Conservation (phyloP, 768 basidiomycete species). For the Lactarius pseudohatsudake region DNA sequence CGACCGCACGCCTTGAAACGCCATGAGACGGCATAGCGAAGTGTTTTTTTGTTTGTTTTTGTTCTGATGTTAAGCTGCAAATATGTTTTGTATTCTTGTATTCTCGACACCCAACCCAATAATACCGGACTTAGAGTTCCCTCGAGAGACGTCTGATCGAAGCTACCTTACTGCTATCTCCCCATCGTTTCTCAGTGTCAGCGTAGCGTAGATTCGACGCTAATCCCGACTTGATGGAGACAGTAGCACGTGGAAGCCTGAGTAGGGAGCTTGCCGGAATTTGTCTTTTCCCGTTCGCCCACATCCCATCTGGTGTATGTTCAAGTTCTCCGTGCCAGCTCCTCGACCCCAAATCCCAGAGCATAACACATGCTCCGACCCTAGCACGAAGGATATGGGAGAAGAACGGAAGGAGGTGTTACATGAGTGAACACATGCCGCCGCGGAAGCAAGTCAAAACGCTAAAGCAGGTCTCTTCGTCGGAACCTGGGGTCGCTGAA, state of each 20-base stretch:
- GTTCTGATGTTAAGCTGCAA: background rate
- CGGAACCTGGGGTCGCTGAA: background rate
- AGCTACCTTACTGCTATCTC: background rate
- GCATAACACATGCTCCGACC: background rate
- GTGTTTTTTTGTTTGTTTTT: background rate
- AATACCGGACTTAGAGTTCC: background rate
- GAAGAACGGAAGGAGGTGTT: background rate
- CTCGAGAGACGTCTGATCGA: background rate
- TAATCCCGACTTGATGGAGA: background rate
- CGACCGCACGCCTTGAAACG: constrained; percentile 59
- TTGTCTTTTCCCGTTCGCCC: background rate
- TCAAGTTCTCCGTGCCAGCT: background rate
- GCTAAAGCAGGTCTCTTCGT: background rate
- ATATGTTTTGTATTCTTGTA: constrained; percentile 1
- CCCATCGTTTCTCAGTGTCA: background rate
- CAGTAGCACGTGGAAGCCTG: background rate
- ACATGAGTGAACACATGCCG: background rate
- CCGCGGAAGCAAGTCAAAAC: background rate
- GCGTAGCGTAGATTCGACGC: background rate
- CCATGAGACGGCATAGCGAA: constrained; percentile 52
- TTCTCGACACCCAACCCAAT: constrained; percentile 1
- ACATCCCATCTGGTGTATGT: no score
- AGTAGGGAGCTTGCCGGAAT: background rate
- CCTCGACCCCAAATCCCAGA: background rate
- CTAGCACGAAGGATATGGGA: background rate